These are phyloP conservation scores for Colletotrichum kahawae DNA, from an alignment of 2,329 filamentous ascomycete species.

Conservation along the genomic window DNA sequence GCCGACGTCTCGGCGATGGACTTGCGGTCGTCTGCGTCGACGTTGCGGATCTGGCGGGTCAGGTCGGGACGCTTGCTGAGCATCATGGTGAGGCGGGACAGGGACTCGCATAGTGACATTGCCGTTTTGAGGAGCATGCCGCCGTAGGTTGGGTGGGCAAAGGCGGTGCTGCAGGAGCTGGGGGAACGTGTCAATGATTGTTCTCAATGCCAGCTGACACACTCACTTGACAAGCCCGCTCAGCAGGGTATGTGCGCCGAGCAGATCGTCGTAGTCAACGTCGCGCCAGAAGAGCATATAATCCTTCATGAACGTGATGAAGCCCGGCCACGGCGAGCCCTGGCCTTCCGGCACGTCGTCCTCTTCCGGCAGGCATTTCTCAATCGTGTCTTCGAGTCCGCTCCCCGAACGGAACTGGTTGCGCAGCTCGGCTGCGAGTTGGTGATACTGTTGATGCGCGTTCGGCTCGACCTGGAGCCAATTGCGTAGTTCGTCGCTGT, in stretches of 20 bases:
- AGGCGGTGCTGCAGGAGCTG: constrained; percentile 82
- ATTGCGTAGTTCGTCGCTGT: constrained; percentile 69
- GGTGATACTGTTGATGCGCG: constrained; percentile 68
- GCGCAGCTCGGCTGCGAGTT: constrained; percentile 72
- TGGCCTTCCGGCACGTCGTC: constrained; percentile 68
- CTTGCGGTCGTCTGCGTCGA: constrained; percentile 72
- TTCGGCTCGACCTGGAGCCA: constrained; percentile 79
- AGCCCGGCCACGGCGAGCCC: constrained; percentile 74
- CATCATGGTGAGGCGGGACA: constrained; percentile 83
- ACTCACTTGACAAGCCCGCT: constrained; percentile 76
- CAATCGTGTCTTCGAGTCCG: constrained; percentile 67
- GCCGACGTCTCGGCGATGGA: constrained; percentile 86
- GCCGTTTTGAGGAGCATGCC: constrained; percentile 83
- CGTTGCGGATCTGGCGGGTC: constrained; percentile 66
- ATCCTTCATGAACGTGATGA: constrained; percentile 79
- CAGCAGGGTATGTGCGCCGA: constrained; percentile 77
- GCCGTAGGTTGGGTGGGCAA: constrained; percentile 80
- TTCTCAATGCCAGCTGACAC: not conserved
- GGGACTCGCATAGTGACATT: constrained; percentile 79
- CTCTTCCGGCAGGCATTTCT: constrained; percentile 67
- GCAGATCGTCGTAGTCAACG: constrained; percentile 75
- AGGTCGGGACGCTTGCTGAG: constrained; percentile 83
- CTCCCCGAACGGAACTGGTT: constrained; percentile 53
- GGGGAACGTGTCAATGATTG: not conserved
- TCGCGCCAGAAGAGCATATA: constrained; percentile 85